Evolutionary conservation across 2,329 filamentous ascomycete species (phyloP).

Genomic region (Pseudogymnoascus sp.): DNA sequence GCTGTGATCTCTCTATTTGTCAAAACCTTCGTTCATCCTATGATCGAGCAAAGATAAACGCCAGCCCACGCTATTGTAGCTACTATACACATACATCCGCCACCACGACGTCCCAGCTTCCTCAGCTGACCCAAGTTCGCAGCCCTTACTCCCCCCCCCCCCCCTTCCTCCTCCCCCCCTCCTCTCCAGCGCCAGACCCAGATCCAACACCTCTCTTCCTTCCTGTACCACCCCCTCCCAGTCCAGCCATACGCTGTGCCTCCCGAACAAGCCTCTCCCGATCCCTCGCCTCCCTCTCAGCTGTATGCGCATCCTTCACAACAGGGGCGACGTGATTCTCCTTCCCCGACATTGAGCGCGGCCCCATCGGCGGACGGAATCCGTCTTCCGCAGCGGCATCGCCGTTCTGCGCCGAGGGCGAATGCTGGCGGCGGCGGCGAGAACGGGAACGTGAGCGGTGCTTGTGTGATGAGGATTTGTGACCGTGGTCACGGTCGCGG

Average conservation of each 20-base stretch:
- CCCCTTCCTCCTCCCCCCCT: conserved; percentile 38
- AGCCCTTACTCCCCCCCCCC: conserved; percentile 41
- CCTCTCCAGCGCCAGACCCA: conserved; percentile 36
- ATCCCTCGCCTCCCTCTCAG: conserved; percentile 60
- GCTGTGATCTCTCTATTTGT: not conserved
- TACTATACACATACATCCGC: not conserved
- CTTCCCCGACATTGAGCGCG: conserved; percentile 19
- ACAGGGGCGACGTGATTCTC: not conserved
- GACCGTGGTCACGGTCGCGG: conserved; percentile 32
- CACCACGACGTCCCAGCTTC: not conserved
- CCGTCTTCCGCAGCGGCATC: conserved; percentile 13
- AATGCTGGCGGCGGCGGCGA: not conserved
- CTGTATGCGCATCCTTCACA: conserved; percentile 52
- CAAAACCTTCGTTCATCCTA: not conserved
- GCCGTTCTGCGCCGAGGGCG: not conserved
- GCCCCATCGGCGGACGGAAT: conserved; percentile 32
- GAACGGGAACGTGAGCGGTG: conserved; percentile 8
- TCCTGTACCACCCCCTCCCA: conserved; percentile 25
- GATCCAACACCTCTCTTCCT: conserved; percentile 43
- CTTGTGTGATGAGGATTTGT: conserved; percentile 23
- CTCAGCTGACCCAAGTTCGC: conserved; percentile 9
- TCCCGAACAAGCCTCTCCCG: conserved; percentile 61
- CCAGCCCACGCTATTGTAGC: not conserved
- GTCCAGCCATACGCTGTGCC: conserved; percentile 54
- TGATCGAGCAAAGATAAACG: not conserved